Percentiles rank a stretch among this genome's conserved stretches.
Evolutionary conservation across 345 rosid genomes (phyloP).

Genomic region (Hypericum perforatum): DNA sequence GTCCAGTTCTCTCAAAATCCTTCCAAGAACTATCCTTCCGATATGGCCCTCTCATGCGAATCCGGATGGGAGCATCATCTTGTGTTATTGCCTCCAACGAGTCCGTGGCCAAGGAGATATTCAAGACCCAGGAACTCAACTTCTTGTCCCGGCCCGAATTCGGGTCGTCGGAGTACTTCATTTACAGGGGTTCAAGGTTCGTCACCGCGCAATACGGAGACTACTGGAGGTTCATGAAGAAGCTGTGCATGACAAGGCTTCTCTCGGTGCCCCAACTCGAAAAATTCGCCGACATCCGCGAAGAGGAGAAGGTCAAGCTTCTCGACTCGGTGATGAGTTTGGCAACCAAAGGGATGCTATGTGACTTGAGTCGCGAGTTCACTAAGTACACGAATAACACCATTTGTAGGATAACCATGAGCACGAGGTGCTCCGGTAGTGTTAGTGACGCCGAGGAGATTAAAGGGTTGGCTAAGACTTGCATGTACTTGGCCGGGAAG

Average conservation of each 20-base stretch:
- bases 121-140: constrained; percentile 34
- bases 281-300: constrained; percentile 29
- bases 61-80: constrained; percentile 34
- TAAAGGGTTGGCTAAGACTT: constrained; percentile 22
- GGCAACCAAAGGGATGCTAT: constrained; percentile 28
- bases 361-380: constrained; percentile 25
- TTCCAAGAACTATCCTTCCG: constrained; percentile 30
- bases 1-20: constrained; percentile 27
- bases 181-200: constrained; percentile 41
- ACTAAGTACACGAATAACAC: constrained; percentile 26
- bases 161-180: constrained; percentile 34
- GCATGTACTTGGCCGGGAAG: constrained; percentile 42
- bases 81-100: constrained; percentile 35
- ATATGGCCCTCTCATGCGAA: constrained; percentile 37
- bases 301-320: constrained; percentile 41
- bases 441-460: constrained; percentile 21
- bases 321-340: constrained; percentile 34
- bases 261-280: constrained; percentile 50
- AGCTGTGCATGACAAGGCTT: constrained; percentile 61
- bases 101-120: constrained; percentile 32
- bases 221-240: constrained; percentile 60
- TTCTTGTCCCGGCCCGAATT: constrained; percentile 42
- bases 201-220: constrained; percentile 36
- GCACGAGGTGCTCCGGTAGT: constrained; percentile 25
- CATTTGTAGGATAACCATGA: constrained; percentile 37